Conservation (phyloP, 1,284 basidiomycete species). For the Termitomyces sp. region DNA sequence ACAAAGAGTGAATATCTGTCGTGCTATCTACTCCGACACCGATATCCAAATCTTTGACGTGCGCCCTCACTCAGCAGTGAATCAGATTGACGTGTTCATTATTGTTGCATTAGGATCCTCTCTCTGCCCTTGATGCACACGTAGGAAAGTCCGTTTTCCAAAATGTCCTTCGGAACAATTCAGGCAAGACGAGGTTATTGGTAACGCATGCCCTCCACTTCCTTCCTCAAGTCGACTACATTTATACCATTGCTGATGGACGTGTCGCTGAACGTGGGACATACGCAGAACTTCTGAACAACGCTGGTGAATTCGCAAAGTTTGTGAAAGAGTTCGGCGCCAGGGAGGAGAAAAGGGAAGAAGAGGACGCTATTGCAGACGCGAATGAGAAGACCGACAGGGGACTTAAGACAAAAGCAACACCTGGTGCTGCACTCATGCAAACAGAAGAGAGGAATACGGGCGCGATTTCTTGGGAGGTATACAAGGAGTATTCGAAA, state of each 20-base stretch:
- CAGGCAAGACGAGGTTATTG: conserved; percentile 76
- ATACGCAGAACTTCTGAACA: conserved; percentile 61
- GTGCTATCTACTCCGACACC: conserved; percentile 81
- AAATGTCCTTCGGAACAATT: conserved; percentile 67
- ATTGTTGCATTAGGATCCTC: conserved; percentile 51
- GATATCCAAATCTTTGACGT: conserved; percentile 84
- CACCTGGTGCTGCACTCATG: conserved; percentile 48
- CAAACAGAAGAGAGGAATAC: conserved; percentile 60
- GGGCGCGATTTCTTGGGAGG: conserved; percentile 45
- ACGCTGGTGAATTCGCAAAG: conserved; percentile 64
- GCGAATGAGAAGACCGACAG: conserved; percentile 28
- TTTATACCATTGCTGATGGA: conserved; percentile 69
- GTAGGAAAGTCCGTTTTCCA: conserved; percentile 86
- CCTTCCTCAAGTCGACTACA: conserved; percentile 73
- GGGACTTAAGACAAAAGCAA: conserved; percentile 34
- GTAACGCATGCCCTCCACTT: conserved; percentile 84
- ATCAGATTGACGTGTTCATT: background rate
- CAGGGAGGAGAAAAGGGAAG: conserved; percentile 25
- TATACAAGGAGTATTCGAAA: conserved; percentile 50
- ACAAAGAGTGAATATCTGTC: conserved; percentile 72
- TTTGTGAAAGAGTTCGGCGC: conserved; percentile 55
- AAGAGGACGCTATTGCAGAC: conserved; percentile 16
- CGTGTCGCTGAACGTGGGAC: conserved; percentile 74
- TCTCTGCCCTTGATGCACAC: conserved; percentile 79
- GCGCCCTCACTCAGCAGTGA: conserved; percentile 12